phyloP scores from a whole-genome alignment of 306 rosid species.

The Sophora flavescens region DNA sequence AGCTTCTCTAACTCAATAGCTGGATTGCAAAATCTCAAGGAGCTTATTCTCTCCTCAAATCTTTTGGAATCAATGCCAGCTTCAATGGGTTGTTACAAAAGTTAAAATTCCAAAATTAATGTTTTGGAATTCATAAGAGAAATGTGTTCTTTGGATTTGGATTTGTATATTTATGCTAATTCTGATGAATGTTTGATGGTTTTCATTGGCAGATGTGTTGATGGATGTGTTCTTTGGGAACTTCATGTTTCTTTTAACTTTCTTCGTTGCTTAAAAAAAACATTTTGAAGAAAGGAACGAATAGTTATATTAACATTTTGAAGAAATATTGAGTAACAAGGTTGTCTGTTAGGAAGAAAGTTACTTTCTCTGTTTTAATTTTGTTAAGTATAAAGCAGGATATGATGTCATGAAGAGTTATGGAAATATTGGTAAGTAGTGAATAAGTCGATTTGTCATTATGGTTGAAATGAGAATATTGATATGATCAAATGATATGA shows the following conservation, averaged over 20 bases:
- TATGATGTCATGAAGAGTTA: conserved; percentile 24
- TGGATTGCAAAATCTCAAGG: too few species aligned
- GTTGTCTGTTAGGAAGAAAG: conserved; percentile 12
- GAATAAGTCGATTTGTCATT: background rate
- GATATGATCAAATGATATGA: conserved; percentile 15
- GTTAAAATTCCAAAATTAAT: too few species aligned
- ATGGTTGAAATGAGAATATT: conserved; percentile 16
- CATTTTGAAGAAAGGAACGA: conserved; percentile 43
- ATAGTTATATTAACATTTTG: conserved; percentile 23
- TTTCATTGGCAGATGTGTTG: conserved; percentile 64
- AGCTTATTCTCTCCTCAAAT: too few species aligned
- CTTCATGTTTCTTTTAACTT: conserved; percentile 65
- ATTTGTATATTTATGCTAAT: conserved; percentile 42
- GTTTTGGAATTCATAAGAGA: too few species aligned
- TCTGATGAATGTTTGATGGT: conserved; percentile 31
- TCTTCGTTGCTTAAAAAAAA: conserved; percentile 60
- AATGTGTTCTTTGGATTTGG: too few species aligned
- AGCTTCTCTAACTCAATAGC: too few species aligned
- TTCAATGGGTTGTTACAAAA: too few species aligned
- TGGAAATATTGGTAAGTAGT: background rate
- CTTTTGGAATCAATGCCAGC: too few species aligned
- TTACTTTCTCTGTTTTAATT: background rate
- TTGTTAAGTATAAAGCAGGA: background rate
- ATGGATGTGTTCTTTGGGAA: conserved; percentile 72
- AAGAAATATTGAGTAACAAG: conserved; percentile 22